Base-by-base conservation (phyloP, 768 basidiomycete genomes). In the Rhizopogon sp. region DNA sequence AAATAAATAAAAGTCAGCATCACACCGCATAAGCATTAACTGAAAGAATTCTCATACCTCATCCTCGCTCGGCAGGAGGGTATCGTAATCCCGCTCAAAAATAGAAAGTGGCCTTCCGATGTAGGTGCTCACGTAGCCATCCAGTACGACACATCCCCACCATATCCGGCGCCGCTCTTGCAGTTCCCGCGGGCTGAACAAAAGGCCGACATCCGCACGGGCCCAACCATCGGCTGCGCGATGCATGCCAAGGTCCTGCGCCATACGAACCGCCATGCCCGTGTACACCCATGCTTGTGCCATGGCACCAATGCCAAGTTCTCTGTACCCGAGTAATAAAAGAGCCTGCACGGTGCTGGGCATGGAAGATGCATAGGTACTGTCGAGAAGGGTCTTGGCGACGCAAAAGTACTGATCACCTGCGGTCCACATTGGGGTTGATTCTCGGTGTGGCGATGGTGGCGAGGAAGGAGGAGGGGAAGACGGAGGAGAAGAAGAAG, bases 251-350 rank as follows among this genome's bases (percentile, higher is more conserved):
- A 93, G 68, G 68, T 93, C 90, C 70, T 91, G 90, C 14, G 90
- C 90, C 90, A 94, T 93, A n/a, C 93, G 80, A 39, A 94, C 85
- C 0, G 88, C 91, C 87, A 91, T 89, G 10, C 92, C 91, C 17
- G 85, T 80, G 64, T 87, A 91, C 9, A 84, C 79, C 93, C 92
- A 95, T 33, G 89, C 86, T 68, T 87, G 83, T 7, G 87, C 86
- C 91, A 93, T 95, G 16, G 89, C 83, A 43, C 90, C 93, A 56
- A 93, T 88, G 3, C 93, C 93, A 41, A 92, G 80, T 69, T 95
- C 91, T 7, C 92, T 79, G 64, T 88, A 93, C 6, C 87, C 87
- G 72, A 93, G 79, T 9, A 95, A 77, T 9, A 95, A 76, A 17
- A 94, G 71, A 5, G 91, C 84, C 64, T 93, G 90, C 45, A 85